A percentile compares a stretch with the other conserved stretches of the same genome.
phyloP scores from a whole-genome alignment of 2,329 filamentous ascomycete species.

The Huntiella moniliformis region DNA sequence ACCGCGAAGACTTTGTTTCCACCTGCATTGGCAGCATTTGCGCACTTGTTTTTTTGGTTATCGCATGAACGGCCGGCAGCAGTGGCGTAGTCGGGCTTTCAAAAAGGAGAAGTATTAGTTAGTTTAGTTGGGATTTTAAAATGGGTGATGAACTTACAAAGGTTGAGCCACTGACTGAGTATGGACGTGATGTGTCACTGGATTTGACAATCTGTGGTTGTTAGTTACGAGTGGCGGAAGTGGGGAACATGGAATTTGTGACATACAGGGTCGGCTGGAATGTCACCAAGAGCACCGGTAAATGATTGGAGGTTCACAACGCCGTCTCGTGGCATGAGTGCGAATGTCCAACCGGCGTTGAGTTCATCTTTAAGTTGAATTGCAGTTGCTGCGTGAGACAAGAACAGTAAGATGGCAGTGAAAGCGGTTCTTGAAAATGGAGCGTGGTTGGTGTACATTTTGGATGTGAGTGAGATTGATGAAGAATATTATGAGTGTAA shows the following conservation, averaged over 20 bases:
- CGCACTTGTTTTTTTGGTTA: slow-evolving; percentile 30
- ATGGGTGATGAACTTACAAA: slow-evolving; percentile 21
- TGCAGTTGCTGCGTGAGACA: slow-evolving; percentile 4
- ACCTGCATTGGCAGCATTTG: slow-evolving; percentile 23
- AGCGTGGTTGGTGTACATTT: not conserved
- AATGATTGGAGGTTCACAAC: slow-evolving; percentile 25
- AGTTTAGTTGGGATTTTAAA: not conserved
- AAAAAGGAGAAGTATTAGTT: not conserved
- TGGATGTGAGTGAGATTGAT: too few species aligned
- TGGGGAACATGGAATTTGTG: not conserved
- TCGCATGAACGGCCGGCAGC: slow-evolving; percentile 28
- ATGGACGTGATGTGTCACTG: slow-evolving; percentile 22
- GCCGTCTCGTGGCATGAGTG: slow-evolving; percentile 18
- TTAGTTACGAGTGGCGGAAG: not conserved
- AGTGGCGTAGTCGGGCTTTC: slow-evolving; percentile 23
- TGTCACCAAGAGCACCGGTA: slow-evolving; percentile 22
- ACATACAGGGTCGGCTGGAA: slow-evolving; percentile 15
- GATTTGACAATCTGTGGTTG: slow-evolving; percentile 22
- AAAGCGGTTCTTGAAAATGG: not conserved
- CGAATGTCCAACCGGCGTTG: slow-evolving; percentile 21
- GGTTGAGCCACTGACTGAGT: slow-evolving; percentile 25
- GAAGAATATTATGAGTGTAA: too few species aligned
- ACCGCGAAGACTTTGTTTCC: slow-evolving; percentile 19
- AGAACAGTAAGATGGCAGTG: slow-evolving; percentile 2
- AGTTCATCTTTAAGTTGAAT: slow-evolving; percentile 19